Evolutionary conservation across 768 basidiomycete species (phyloP), one percentile per base, ranked within the genome.

Genomic region (Boletus pseudopeckii): DNA sequence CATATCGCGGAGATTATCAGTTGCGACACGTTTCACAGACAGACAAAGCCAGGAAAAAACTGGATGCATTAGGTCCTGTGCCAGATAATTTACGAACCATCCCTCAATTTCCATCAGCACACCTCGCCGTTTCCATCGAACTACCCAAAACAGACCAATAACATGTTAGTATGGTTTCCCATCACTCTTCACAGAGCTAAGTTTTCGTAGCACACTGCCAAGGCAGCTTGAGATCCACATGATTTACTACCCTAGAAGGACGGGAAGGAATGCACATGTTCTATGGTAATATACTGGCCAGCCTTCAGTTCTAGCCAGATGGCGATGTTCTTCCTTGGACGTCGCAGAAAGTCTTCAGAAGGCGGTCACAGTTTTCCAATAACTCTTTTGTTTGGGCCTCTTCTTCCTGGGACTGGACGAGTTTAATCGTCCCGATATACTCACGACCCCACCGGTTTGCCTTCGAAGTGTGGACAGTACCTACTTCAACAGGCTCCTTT

Each of bases 11-110:
- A 14, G 36, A 37, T 17, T 11, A 34, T 37, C 6, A 17, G 54
- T 47, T 44, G 61, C 47, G n/a, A 45, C 33, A 58, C 15, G 47
- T 65, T 28, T 56, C n/a, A 18, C 54, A 90, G 86, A 86, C 83
- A 8, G 84, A 91, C 69, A 82, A 80, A 48, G 85, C 75, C 26
- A 79, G 79, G 58, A 88, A 80, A 72, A 82, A 77, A 65, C 66
- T 87, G 57, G 81, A 82, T 44, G 79, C 77, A 4, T 74, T 78
- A 62, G 84, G 79, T 8, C 80, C 83, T 56, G 63, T 78, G 0
- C 84, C 87, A 20, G 79, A 82, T n/a, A 83, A 83, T 64, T 62
- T 92, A 51, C 80, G 92, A 42, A 90, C 81, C 1, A 92, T 93
- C 51, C 90, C 91, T 20, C 81, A 79, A 55, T 91, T 83, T 69